phyloP scores from a whole-genome alignment of 805 yeast species.

The Lipomyces kockii region DNA sequence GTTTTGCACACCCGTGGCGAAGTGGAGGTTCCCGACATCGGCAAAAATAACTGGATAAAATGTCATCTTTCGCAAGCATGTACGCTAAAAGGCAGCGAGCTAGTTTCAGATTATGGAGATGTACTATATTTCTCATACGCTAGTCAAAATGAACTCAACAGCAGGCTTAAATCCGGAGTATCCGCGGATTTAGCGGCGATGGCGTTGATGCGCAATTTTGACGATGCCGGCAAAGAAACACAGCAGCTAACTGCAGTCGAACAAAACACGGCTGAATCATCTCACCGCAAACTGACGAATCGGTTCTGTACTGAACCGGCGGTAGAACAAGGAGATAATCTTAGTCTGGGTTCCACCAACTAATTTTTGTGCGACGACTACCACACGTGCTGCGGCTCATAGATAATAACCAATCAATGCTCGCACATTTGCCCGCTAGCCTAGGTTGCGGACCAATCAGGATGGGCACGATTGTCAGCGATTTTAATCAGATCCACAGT shows the following conservation, averaged over 20 bases:
- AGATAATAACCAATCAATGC: neutral
- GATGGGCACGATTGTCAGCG: slow-evolving; percentile 16
- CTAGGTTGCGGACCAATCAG: slow-evolving; percentile 19
- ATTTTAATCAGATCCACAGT: neutral
- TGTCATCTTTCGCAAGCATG: too few species aligned
- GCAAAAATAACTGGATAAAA: too few species aligned
- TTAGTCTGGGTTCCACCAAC: too few species aligned
- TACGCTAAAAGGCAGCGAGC: too few species aligned
- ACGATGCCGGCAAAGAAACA: too few species aligned
- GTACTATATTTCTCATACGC: neutral
- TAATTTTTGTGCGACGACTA: too few species aligned
- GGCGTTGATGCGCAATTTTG: neutral
- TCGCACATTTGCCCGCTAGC: neutral
- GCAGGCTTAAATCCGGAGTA: neutral
- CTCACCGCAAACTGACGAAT: neutral
- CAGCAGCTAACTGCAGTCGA: too few species aligned
- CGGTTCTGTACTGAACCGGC: too few species aligned
- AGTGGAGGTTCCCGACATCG: too few species aligned
- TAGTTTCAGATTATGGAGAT: neutral
- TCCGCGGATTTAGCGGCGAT: neutral
- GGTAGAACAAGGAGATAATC: too few species aligned
- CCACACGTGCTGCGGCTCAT: too few species aligned
- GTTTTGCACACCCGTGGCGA: too few species aligned
- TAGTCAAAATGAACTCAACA: neutral
- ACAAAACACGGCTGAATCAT: neutral